phyloP scores from a whole-genome alignment of 352 stramenopile species.

The Phytophthora sansomeana region DNA sequence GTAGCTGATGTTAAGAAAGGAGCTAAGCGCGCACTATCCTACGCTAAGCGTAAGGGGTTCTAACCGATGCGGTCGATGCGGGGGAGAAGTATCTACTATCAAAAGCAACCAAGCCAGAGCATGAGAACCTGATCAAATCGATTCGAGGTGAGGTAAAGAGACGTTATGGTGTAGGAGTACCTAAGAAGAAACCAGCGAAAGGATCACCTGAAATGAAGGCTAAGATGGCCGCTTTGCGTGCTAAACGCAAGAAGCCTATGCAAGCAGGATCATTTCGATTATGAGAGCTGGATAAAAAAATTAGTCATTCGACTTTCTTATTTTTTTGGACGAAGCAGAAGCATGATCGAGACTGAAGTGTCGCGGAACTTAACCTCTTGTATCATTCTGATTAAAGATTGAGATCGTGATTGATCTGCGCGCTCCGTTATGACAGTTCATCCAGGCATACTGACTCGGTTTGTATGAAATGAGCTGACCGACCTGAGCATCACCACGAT shows the following conservation, averaged over 20 bases:
- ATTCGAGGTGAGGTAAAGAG: slow-evolving; percentile 3
- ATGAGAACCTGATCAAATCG: slow-evolving; percentile 8
- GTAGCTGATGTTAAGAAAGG: slow-evolving; percentile 15
- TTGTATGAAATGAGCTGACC: slow-evolving; percentile 26
- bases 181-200: slow-evolving; percentile 14
- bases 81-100: slow-evolving; percentile 16
- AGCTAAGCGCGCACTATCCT: slow-evolving; percentile 16
- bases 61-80: slow-evolving; percentile 17
- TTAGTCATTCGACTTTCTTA: no score
- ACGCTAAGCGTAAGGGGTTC: slow-evolving; percentile 21
- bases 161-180: slow-evolving; percentile 22
- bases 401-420: slow-evolving; percentile 14
- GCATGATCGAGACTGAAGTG: slow-evolving; percentile 21
- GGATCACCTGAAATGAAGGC: slow-evolving; percentile 16
- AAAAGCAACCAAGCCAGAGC: slow-evolving; percentile 14
- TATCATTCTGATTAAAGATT: slow-evolving; percentile 25
- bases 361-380: slow-evolving; percentile 8
- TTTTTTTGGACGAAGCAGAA: slow-evolving; percentile 16
- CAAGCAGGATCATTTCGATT: no score
- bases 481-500: slow-evolving; percentile 8
- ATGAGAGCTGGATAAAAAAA: no score
- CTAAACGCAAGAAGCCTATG: no score
- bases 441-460: slow-evolving; percentile 31
- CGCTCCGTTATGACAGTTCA: slow-evolving; percentile 19
- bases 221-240: slow-evolving; percentile 5